A percentile compares a stretch with the other conserved stretches of the same genome.
Evolutionary conservation across 2,329 filamentous ascomycete genomes (phyloP).

Genomic region (Graphilbum ipis-grandicollis): DNA sequence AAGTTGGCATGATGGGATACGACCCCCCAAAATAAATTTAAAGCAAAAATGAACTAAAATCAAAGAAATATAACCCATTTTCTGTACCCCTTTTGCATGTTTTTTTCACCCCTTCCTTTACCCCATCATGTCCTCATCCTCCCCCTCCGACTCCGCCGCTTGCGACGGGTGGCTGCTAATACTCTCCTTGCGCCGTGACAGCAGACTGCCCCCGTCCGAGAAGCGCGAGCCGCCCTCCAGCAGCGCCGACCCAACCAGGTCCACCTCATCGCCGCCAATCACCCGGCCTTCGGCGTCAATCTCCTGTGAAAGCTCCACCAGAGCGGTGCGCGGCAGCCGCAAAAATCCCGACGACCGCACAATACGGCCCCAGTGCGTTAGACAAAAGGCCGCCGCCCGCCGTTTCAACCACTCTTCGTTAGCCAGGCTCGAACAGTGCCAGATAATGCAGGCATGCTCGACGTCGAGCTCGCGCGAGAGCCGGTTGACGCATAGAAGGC

Average conservation of each 20-base stretch:
- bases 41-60: no score
- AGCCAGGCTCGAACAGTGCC: conserved; percentile 82
- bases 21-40: no score
- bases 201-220: conserved; percentile 18
- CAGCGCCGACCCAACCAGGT: conserved; percentile 31
- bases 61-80: no score
- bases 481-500: conserved; percentile 78
- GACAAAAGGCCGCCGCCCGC: conserved; percentile 72
- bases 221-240: conserved; percentile 27
- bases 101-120: no score
- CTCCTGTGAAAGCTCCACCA: conserved; percentile 86
- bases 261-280: conserved; percentile 69
- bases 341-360: conserved; percentile 81
- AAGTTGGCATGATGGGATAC: no score
- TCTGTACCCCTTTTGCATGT: no score
- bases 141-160: conserved; percentile 34
- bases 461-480: conserved; percentile 83
- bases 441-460: conserved; percentile 86
- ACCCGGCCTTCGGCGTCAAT: conserved; percentile 87
- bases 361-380: conserved; percentile 87
- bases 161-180: conserved; percentile 41
- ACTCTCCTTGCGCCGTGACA: conserved; percentile 36
- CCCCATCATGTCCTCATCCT: conserved; percentile 9
- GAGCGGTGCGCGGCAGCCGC: conserved; percentile 55
- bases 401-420: conserved; percentile 88